A percentile compares a stretch with the other conserved stretches of the same genome.
These are phyloP conservation scores for Silene uniflora DNA, from an alignment of 148 eudicot genomes.

Conservation along the genomic window DNA sequence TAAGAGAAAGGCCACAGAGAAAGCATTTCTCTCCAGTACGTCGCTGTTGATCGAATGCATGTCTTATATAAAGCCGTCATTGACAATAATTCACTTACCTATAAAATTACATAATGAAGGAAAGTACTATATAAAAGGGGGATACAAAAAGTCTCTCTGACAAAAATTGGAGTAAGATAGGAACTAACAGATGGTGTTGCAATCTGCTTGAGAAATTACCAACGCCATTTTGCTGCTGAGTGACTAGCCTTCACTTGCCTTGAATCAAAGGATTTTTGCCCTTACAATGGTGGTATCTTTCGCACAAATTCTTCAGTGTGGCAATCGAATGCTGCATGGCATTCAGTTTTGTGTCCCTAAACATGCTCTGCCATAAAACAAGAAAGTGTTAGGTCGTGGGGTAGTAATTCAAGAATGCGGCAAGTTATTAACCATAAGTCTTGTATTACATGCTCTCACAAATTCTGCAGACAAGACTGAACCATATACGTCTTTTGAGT, in stretches of 20 bases:
- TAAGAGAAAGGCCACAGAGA: neutral
- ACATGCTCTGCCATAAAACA: slow-evolving; percentile 66
- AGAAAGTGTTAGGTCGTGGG: slow-evolving; percentile 13
- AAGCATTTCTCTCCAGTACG: neutral
- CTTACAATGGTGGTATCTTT: slow-evolving; percentile 57
- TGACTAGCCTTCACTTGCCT: slow-evolving; percentile 33
- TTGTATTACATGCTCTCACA: neutral
- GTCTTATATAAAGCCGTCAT: neutral
- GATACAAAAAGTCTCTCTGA: neutral
- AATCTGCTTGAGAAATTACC: neutral
- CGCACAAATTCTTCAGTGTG: slow-evolving; percentile 74
- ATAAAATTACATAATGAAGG: neutral
- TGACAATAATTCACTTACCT: neutral
- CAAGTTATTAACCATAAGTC: no score
- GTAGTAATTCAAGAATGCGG: no score
- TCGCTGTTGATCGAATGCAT: neutral
- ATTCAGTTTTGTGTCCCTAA: slow-evolving; percentile 78
- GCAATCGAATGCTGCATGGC: slow-evolving; percentile 85
- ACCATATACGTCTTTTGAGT: no score
- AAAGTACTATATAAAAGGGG: neutral
- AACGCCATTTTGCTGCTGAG: neutral
- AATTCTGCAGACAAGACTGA: neutral
- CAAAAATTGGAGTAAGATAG: neutral
- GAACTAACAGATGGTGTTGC: neutral
- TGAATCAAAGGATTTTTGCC: slow-evolving; percentile 72